These are phyloP conservation scores for Davidsoniella eucalypti DNA, from an alignment of 2,329 filamentous ascomycete genomes.

Conservation along the genomic window DNA sequence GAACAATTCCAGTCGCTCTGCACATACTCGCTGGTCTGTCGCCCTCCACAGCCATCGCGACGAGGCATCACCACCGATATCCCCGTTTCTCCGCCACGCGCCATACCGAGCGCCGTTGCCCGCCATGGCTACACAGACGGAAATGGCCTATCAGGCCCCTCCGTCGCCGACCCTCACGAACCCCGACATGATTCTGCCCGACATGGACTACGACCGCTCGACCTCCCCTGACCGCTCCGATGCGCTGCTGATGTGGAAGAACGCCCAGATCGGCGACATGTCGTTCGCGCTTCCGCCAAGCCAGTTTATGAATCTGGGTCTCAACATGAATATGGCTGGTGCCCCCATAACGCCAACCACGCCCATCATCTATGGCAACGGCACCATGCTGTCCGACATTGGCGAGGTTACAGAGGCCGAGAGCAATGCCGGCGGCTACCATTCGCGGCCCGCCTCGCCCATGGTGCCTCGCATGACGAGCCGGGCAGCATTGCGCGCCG, in stretches of 20 bases:
- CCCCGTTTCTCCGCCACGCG: constrained; percentile 8
- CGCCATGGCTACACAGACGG: constrained; percentile 16
- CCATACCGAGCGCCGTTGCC: constrained; percentile 8
- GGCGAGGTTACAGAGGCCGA: constrained; percentile 39
- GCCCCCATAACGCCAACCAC: constrained; percentile 37
- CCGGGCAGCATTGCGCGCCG: constrained; percentile 16
- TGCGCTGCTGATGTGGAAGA: constrained; percentile 37
- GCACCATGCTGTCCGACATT: constrained; percentile 53
- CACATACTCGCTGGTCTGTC: too few species aligned
- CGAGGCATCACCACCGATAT: too few species aligned
- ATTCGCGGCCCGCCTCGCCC: constrained; percentile 23
- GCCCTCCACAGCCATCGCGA: too few species aligned
- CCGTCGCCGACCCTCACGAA: constrained; percentile 80
- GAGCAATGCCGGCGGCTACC: constrained; percentile 27
- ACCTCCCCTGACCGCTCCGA: constrained; percentile 34
- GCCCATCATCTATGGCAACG: constrained; percentile 52
- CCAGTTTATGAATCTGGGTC: constrained; percentile 19
- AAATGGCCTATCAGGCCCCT: constrained; percentile 31
- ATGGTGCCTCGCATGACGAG: constrained; percentile 16
- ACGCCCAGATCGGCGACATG: constrained; percentile 24
- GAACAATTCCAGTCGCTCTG: too few species aligned
- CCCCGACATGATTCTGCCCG: constrained; percentile 84
- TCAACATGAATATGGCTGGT: constrained; percentile 20
- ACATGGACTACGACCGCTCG: constrained; percentile 42
- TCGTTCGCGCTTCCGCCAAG: constrained; percentile 16